Base-by-base conservation (phyloP, 2,329 filamentous ascomycete genomes). In the Sporothrix humicola region DNA sequence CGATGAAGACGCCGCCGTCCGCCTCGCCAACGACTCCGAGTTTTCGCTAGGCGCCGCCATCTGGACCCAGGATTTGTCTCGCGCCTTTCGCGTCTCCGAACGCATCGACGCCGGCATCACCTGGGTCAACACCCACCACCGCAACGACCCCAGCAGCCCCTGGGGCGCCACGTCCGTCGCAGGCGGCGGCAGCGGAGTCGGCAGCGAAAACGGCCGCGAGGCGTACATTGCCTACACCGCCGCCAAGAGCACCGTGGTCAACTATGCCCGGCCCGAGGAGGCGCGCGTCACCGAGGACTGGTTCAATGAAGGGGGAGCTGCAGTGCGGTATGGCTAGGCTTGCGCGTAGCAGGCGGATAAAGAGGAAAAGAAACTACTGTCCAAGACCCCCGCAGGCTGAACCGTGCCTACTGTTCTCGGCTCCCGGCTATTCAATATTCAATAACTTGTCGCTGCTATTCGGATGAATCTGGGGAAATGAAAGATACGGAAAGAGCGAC, bases 11-110 rank as follows among this genome's bases (percentile, higher is more conserved):
- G 89, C 94, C 69, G 92, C 89, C 58, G 87, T 95, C 78, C 83
- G 84, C 72, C 83, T 93, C 65, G 92, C 90, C 74, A 95, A 96
- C 85, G 86, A 88, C 82, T 92, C 88, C 78, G 91, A 87, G 75
- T 95, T 93, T 81, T 92, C 92, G 75, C 87, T 96, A 42, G 93
- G 92, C 72, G 91, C 92, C 31, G 92, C 90, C 37, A 85, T 95
- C 23, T 93, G 94, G 89, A 95, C 93, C 44, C 87, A 83, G 76
- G 90, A 94, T 81, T 84, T 95, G 79, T 89, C 91, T 80, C 92
- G 90, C 65, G 91, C 92, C 73, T 87, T 94, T 79, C 87, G 92
- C 52, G 90, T 94, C 2, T 89, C 91, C 70, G 92, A 93, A 79
- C 85, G 85, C 61, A 86, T 95, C 76, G 87, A 89, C 76, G 91